Base-by-base conservation (phyloP, 2,329 filamentous ascomycete species). In the Fusarium temperatum region DNA sequence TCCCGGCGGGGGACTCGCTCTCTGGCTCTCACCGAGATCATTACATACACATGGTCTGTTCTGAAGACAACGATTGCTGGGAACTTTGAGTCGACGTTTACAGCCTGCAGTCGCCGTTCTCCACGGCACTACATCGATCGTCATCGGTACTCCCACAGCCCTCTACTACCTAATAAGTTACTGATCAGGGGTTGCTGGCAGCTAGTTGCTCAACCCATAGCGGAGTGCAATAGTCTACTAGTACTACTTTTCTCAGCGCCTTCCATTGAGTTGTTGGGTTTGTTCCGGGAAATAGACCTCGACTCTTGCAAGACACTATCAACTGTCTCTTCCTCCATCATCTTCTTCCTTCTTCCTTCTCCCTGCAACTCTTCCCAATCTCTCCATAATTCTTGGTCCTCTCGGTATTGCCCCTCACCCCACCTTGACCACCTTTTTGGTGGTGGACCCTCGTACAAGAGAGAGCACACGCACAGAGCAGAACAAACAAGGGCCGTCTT, bases 41-140 rank as follows among this genome's bases (percentile, higher is more conserved):
- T 41, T 51, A 28, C 66, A 53, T 35, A 53, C 51, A 64, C 38
- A 26, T 66, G 55, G 32, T 50, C 58, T 68, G 45, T 60, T 68
- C 51, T 60, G 47, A 77, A 41, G 36, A 72, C 36, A 75, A 75
- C 51, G 15, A 65, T 63, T 68, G 68, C 50, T 53, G 48, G 66
- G 68, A 32, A 72, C 53, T 59, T 68, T 55, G 50, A 66, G 62
- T 18, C 28, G 30, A 41, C n/a, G 38, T 35, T 51, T 63, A 30
- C 41, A 69, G 42, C 55, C 26, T 48, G 51, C 47, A 44, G 53
- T 45, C 47, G 45, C 53, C 20, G 14, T 56, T 70, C 73, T 67
- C 76, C 76, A 78, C 76, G 68, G 74, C 73, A 76, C 75, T 66
- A 63, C 73, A 77, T 75, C 66, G 73, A 77, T 78, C 76, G 71